A percentile compares a stretch with the other conserved stretches of the same genome.
Evolutionary conservation across 768 basidiomycete genomes (phyloP).

Genomic region (Suillus tomentosus): DNA sequence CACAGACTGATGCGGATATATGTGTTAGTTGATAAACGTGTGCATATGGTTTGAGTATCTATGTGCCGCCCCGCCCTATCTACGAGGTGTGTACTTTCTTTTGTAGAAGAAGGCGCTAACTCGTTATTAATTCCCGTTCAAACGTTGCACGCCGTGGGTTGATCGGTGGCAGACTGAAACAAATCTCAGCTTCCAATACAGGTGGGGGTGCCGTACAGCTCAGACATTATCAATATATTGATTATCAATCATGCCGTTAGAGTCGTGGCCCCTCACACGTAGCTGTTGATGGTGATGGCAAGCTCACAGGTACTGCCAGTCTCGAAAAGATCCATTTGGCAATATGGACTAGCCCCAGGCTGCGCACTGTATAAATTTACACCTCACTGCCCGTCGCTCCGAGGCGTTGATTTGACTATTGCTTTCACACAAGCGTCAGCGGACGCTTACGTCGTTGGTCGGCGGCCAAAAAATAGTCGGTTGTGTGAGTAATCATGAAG

Average conservation of each 20-base stretch:
- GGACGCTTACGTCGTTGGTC: neutral
- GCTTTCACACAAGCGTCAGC: neutral
- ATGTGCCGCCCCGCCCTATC: neutral
- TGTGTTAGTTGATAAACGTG: neutral
- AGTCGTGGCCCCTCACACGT: neutral
- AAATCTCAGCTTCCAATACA: neutral
- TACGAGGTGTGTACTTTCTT: neutral
- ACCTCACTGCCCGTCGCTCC: no score
- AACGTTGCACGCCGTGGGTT: neutral
- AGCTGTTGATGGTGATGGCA: neutral
- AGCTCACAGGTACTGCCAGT: neutral
- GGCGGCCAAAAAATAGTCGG: neutral
- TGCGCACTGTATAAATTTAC: neutral
- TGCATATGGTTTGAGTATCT: neutral
- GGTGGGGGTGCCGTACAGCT: neutral
- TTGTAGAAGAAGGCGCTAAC: neutral
- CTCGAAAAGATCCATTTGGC: constrained; percentile 2
- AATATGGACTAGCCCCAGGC: neutral
- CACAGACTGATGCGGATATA: neutral
- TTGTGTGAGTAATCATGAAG: neutral
- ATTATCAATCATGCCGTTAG: neutral
- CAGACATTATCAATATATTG: neutral
- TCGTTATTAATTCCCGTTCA: constrained; percentile 2
- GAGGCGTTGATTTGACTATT: neutral
- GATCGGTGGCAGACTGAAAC: neutral